Conservation (phyloP, 2,329 filamentous ascomycete species). For the Teratosphaeriaceae sp. region DNA sequence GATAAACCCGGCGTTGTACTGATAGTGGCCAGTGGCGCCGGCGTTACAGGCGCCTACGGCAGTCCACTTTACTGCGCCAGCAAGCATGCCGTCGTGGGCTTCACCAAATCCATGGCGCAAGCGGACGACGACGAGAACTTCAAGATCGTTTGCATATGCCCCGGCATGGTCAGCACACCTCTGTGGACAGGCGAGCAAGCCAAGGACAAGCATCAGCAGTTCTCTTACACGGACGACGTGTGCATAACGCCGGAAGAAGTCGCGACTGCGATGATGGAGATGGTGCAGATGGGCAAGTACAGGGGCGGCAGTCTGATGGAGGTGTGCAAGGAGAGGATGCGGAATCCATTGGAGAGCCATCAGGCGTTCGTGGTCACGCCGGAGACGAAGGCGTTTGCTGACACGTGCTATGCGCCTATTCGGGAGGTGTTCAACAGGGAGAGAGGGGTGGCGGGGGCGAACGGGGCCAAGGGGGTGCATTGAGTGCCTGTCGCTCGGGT, state of each 20-base stretch:
- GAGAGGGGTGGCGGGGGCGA: slow-evolving; percentile 1
- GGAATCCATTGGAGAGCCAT: slow-evolving; percentile 11
- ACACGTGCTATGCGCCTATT: slow-evolving; percentile 14
- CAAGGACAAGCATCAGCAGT: slow-evolving; percentile 13
- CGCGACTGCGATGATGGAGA: slow-evolving; percentile 22
- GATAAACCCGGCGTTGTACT: slow-evolving; percentile 33
- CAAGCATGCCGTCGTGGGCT: slow-evolving; percentile 36
- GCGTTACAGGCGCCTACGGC: slow-evolving; percentile 25
- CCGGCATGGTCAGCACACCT: slow-evolving; percentile 26
- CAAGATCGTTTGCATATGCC: slow-evolving; percentile 29
- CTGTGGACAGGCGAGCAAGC: slow-evolving; percentile 22
- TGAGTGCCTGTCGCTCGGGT: no score
- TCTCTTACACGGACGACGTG: slow-evolving; percentile 11
- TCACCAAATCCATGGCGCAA: slow-evolving; percentile 30
- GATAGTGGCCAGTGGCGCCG: slow-evolving; percentile 29
- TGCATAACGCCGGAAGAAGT: slow-evolving; percentile 20
- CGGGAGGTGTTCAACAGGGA: slow-evolving; percentile 13
- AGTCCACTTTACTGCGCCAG: slow-evolving; percentile 31
- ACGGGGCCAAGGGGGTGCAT: slow-evolving; percentile 1
- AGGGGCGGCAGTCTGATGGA: slow-evolving; percentile 17
- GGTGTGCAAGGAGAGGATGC: slow-evolving; percentile 8
- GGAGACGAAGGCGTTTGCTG: slow-evolving; percentile 10
- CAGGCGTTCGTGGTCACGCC: slow-evolving; percentile 1
- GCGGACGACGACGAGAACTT: slow-evolving; percentile 28
- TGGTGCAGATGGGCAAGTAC: slow-evolving; percentile 19